phyloP scores from a whole-genome alignment of 2,329 filamentous ascomycete species.

The Colletotrichum sp. region DNA sequence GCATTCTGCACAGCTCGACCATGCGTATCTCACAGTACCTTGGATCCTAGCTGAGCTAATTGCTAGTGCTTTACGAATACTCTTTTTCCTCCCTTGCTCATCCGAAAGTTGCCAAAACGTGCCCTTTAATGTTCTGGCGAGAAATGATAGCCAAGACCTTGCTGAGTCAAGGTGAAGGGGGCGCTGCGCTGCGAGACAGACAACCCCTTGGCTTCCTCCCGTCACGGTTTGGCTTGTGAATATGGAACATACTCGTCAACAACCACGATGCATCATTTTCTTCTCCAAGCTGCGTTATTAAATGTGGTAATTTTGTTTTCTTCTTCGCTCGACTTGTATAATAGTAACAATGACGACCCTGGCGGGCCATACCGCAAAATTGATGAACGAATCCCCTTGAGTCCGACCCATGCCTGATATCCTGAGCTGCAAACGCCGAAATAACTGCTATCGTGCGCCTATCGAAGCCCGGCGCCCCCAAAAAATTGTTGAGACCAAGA shows the following conservation, averaged over 20 bases:
- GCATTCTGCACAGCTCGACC: background rate
- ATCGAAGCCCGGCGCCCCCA: background rate
- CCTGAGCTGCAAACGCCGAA: constrained; percentile 6
- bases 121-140: background rate
- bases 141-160: background rate
- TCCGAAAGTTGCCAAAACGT: background rate
- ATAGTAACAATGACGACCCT: background rate
- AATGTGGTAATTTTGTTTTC: background rate
- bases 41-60: background rate
- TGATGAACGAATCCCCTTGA: background rate
- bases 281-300: background rate
- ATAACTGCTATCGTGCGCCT: background rate
- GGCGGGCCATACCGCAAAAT: background rate
- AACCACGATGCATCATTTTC: background rate
- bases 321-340: background rate
- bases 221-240: background rate
- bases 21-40: background rate
- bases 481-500: background rate
- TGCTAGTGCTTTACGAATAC: background rate
- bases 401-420: background rate
- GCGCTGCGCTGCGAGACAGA: background rate
- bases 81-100: background rate
- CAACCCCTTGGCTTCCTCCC: background rate
- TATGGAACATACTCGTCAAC: background rate
- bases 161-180: background rate